A percentile compares a stretch with the other conserved stretches of the same genome.
These are phyloP conservation scores for Pichia kluyveri DNA, from an alignment of 805 yeast genomes.

Conservation along the genomic window DNA sequence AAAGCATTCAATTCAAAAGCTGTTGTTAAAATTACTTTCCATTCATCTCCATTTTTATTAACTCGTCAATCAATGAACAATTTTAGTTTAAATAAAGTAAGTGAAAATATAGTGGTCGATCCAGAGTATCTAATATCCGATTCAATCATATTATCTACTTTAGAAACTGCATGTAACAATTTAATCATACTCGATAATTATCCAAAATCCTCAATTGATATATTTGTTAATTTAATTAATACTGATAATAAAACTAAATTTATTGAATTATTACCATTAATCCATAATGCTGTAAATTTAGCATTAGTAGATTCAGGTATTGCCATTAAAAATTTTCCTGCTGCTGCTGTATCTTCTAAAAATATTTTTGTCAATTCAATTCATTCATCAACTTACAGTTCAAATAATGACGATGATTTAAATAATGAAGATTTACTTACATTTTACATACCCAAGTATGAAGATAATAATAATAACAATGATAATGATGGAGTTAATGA, in stretches of 20 bases:
- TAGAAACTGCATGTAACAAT: constrained; percentile 32
- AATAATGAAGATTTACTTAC: constrained; percentile 37
- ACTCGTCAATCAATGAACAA: not conserved
- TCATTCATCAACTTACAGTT: constrained; percentile 10
- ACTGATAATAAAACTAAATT: constrained; percentile 26
- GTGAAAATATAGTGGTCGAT: constrained; percentile 17
- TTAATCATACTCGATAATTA: constrained; percentile 57
- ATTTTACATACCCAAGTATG: constrained; percentile 46
- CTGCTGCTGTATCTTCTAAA: constrained; percentile 31
- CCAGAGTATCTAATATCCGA: constrained; percentile 23
- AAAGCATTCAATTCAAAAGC: constrained; percentile 26
- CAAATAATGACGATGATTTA: constrained; percentile 2
- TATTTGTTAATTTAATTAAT: constrained; percentile 63
- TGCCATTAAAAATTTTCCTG: constrained; percentile 68
- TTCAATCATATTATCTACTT: constrained; percentile 23
- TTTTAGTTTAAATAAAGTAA: not conserved
- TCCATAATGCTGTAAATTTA: constrained; percentile 55
- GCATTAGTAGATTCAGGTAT: constrained; percentile 83
- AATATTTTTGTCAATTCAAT: constrained; percentile 28
- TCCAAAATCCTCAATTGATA: constrained; percentile 84
- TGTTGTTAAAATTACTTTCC: constrained; percentile 17
- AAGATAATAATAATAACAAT: not conserved
- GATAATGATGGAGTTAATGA: constrained; percentile 6
- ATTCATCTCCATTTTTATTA: constrained; percentile 7
- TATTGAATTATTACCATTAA: constrained; percentile 30